Evolutionary conservation across 306 rosid species (phyloP).

Genomic region (Gastrolobium villosum): DNA sequence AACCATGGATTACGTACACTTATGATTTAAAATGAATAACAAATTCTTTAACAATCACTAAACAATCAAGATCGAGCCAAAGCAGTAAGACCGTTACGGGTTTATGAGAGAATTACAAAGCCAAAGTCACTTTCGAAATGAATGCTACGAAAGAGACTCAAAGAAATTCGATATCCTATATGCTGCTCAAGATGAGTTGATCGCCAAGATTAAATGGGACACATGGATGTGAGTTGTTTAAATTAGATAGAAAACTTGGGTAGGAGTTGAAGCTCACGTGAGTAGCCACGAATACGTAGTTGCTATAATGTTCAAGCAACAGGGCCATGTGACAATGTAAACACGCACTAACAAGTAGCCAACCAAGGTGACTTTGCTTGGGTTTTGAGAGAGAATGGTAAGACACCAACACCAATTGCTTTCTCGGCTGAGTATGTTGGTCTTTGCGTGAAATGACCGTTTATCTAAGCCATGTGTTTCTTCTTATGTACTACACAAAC

Average conservation of each 20-base stretch:
- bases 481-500: slow-evolving; percentile 17
- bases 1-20: not conserved
- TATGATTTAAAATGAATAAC: not conserved
- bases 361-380: slow-evolving; percentile 10
- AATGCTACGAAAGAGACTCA: slow-evolving; percentile 41
- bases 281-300: not conserved
- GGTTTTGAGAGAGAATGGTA: slow-evolving; percentile 41
- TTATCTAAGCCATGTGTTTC: not conserved
- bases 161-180: slow-evolving; percentile 22
- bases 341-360: not conserved
- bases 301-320: slow-evolving; percentile 38
- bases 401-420: slow-evolving; percentile 53
- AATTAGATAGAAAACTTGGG: not conserved
- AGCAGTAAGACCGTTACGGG: not conserved
- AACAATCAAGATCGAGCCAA: not conserved
- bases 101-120: not conserved
- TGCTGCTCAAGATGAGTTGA: not conserved
- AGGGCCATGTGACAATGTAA: slow-evolving; percentile 60
- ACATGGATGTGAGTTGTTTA: slow-evolving; percentile 1
- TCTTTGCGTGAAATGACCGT: slow-evolving; percentile 50
- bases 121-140: slow-evolving; percentile 43
- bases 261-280: not conserved
- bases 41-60: not conserved
- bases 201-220: slow-evolving; percentile 32
- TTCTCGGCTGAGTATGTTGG: slow-evolving; percentile 66